A percentile compares a stretch with the other conserved stretches of the same genome.
These are phyloP conservation scores for Knufia fluminis DNA, from an alignment of 2,329 filamentous ascomycete species.

Conservation along the genomic window DNA sequence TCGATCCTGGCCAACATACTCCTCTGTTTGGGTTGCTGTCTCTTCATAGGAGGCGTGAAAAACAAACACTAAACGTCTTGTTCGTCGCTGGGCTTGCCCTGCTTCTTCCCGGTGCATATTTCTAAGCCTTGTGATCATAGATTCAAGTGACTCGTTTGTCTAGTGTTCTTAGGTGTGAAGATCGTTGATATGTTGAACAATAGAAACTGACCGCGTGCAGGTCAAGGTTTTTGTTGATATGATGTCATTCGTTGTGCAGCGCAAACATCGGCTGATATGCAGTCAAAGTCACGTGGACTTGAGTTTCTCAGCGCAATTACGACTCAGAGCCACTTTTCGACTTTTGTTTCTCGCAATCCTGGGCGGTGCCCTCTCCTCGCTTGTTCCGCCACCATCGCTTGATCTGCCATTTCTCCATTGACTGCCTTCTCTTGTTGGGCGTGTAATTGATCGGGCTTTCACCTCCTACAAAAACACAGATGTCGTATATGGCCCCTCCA, in stretches of 20 bases:
- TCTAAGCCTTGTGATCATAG: constrained; percentile 33
- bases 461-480: constrained; percentile 42
- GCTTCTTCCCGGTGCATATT: constrained; percentile 37
- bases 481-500: constrained; percentile 43
- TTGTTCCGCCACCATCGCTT: constrained; percentile 10
- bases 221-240: too few species aligned
- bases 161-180: too few species aligned
- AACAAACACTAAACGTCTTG: constrained; percentile 63
- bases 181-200: too few species aligned
- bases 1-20: constrained; percentile 74
- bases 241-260: too few species aligned
- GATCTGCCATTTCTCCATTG: constrained; percentile 32
- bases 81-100: constrained; percentile 59
- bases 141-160: too few species aligned
- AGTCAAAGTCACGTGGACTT: too few species aligned
- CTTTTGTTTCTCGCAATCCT: too few species aligned
- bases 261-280: too few species aligned
- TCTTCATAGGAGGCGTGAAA: constrained; percentile 65
- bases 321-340: too few species aligned
- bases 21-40: constrained; percentile 68
- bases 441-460: constrained; percentile 46
- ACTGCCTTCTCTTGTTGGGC: constrained; percentile 33
- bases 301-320: too few species aligned
- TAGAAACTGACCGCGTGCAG: too few species aligned
- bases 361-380: too few species aligned